These are phyloP conservation scores for Trichosporon sp. DNA, from an alignment of 1,284 basidiomycete genomes.

Conservation along the genomic window DNA sequence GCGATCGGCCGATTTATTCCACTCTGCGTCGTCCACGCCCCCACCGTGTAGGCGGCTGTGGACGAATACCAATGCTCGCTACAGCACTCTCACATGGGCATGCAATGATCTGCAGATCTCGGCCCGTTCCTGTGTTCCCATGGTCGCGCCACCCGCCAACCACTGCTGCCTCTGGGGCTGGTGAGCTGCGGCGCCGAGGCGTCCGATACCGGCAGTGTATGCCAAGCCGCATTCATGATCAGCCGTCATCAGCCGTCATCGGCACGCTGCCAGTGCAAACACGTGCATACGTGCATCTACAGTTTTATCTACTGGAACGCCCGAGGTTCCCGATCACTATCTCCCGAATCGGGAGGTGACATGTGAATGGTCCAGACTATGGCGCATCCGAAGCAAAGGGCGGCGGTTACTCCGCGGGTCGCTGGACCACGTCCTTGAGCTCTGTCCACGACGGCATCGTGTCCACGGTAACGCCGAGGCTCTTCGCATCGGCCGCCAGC, in stretches of 20 bases:
- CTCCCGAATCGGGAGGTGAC: not conserved
- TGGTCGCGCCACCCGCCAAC: not conserved
- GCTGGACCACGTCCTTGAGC: constrained; percentile 39
- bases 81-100: not conserved
- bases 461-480: constrained; percentile 63
- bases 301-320: not conserved
- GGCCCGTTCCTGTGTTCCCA: not conserved
- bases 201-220: not conserved
- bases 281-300: constrained; percentile 4
- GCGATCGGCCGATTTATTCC: constrained; percentile 3
- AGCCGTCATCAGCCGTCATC: not conserved
- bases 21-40: not conserved
- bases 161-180: not conserved
- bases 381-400: no score
- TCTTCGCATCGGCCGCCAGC: constrained; percentile 66
- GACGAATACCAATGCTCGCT: no score
- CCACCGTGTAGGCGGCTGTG: not conserved
- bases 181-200: not conserved
- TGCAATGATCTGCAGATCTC: not conserved
- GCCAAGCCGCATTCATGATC: not conserved
- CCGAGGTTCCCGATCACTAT: not conserved
- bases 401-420: constrained; percentile 35
- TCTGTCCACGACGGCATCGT: constrained; percentile 51
- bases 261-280: not conserved
- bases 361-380: not conserved